These are phyloP conservation scores for Rhodotorula sp. DNA, from an alignment of 1,284 basidiomycete species.

Conservation along the genomic window DNA sequence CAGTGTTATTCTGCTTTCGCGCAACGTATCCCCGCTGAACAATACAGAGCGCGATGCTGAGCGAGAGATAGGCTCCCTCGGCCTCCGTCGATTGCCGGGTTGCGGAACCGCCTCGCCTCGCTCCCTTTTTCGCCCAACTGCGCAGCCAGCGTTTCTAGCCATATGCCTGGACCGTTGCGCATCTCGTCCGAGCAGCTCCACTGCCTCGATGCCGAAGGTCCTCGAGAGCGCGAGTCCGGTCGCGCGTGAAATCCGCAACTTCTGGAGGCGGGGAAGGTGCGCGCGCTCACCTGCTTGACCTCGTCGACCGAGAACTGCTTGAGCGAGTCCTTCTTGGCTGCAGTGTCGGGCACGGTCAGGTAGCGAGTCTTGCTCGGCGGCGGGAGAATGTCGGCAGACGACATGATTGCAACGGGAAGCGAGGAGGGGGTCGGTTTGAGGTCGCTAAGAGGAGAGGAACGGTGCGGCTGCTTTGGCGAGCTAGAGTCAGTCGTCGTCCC, in stretches of 20 bases:
- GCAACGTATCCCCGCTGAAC: no score
- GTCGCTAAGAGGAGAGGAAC: not conserved
- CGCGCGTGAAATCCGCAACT: not conserved
- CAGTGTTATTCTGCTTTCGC: no score
- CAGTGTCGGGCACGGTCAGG: slow-evolving; percentile 33
- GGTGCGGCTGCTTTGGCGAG: not conserved
- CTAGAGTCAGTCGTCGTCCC: no score
- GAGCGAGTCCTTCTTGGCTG: slow-evolving; percentile 45
- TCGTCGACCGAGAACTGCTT: slow-evolving; percentile 51
- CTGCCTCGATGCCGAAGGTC: not conserved
- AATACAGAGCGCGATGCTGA: no score
- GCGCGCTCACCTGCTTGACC: slow-evolving; percentile 52
- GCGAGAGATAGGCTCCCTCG: no score
- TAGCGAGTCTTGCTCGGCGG: slow-evolving; percentile 32
- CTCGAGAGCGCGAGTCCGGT: not conserved
- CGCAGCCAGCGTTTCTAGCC: no score
- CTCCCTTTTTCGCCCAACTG: no score
- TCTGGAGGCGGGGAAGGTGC: not conserved
- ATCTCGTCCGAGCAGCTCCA: not conserved
- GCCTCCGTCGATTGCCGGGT: no score
- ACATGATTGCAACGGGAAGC: not conserved
- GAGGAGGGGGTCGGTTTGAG: not conserved
- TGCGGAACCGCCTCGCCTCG: no score
- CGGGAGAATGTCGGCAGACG: slow-evolving; percentile 4
- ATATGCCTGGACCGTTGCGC: no score